These are phyloP conservation scores for Penicillium frequentans DNA, from an alignment of 2,329 filamentous ascomycete genomes.

Conservation along the genomic window DNA sequence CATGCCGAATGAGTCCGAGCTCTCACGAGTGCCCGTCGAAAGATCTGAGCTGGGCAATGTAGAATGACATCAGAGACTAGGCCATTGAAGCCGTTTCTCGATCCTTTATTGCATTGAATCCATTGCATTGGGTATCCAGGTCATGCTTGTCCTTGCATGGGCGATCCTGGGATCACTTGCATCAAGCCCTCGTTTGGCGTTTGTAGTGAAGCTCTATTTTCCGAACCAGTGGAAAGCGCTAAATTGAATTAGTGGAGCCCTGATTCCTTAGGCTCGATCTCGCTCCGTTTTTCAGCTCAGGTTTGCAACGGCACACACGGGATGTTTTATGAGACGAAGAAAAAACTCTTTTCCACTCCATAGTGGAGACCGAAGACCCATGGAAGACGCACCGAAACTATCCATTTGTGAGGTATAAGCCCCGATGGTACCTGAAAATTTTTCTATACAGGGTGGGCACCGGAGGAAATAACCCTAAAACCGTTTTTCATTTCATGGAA, in stretches of 20 bases:
- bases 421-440: slow-evolving; percentile 6
- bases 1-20: slow-evolving; percentile 5
- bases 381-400: slow-evolving; percentile 20
- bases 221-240: slow-evolving; percentile 29
- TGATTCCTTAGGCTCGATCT: slow-evolving; percentile 33
- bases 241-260: slow-evolving; percentile 22
- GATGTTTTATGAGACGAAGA: slow-evolving; percentile 16
- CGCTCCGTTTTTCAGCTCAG: slow-evolving; percentile 25
- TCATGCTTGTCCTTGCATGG: slow-evolving; percentile 20
- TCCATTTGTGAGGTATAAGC: slow-evolving; percentile 6
- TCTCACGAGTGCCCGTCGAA: background rate
- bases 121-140: slow-evolving; percentile 6
- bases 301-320: slow-evolving; percentile 19
- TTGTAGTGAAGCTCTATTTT: slow-evolving; percentile 26
- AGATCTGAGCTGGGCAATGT: background rate
- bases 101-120: slow-evolving; percentile 3
- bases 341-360: slow-evolving; percentile 13
- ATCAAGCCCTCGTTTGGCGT: slow-evolving; percentile 17
- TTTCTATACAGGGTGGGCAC: slow-evolving; percentile 1
- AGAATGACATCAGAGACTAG: background rate
- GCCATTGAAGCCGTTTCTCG: background rate
- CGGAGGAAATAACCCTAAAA: background rate
- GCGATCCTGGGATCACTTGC: slow-evolving; percentile 24
- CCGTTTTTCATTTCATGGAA: slow-evolving; percentile 2
- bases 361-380: slow-evolving; percentile 23